Conservation (phyloP, 148 eudicot genomes). For the Silene conica region DNA sequence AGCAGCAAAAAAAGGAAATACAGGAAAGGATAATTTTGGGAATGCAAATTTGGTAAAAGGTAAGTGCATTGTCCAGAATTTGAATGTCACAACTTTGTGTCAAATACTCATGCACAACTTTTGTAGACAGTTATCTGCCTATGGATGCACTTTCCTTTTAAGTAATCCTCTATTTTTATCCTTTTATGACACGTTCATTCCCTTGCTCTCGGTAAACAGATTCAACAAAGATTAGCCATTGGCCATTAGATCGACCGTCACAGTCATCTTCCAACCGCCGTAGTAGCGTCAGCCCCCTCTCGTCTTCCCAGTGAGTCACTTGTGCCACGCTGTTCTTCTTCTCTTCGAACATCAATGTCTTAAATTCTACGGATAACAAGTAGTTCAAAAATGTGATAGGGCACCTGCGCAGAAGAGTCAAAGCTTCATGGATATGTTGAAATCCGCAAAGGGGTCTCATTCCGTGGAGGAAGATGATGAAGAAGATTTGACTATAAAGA, state of each 20-base stretch:
- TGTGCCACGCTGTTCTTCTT: conserved; percentile 12
- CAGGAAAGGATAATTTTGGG: conserved; percentile 75
- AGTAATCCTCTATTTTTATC: neutral
- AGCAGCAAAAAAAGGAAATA: conserved; percentile 62
- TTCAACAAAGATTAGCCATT: conserved; percentile 39
- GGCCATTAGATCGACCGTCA: conserved; percentile 67
- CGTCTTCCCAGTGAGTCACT: conserved; percentile 77
- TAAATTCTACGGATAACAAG: conserved; percentile 8
- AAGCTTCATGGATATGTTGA: conserved; percentile 76
- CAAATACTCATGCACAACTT: neutral
- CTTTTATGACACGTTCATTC: neutral
- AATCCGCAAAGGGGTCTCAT: conserved; percentile 59
- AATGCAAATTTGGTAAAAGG: conserved; percentile 53
- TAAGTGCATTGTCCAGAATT: conserved; percentile 21
- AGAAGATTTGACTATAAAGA: conserved; percentile 56
- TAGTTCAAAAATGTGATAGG: conserved; percentile 34
- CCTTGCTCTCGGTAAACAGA: conserved; percentile 34
- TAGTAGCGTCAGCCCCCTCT: conserved; percentile 59
- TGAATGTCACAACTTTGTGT: neutral
- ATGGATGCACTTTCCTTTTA: neutral
- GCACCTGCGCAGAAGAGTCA: conserved; percentile 53
- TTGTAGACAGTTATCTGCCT: neutral
- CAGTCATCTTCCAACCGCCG: conserved; percentile 60
- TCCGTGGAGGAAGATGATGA: conserved; percentile 76
- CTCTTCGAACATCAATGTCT: neutral